These are phyloP conservation scores for Endotrypanum monterogeii DNA, from an alignment of 208 protist genomes.

Conservation along the genomic window DNA sequence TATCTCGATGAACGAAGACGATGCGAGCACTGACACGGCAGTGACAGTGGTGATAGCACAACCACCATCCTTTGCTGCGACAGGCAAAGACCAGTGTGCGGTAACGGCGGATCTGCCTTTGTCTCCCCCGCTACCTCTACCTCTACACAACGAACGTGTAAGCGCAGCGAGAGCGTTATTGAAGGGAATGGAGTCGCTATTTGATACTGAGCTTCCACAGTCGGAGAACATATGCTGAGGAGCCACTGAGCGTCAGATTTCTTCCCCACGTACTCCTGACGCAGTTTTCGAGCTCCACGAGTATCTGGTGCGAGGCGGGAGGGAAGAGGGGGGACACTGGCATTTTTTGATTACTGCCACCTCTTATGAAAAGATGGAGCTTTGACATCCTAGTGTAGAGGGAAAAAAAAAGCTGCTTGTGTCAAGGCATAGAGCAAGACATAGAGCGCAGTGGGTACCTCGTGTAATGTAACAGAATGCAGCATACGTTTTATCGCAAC, in stretches of 20 bases:
- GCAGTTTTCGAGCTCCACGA: background rate
- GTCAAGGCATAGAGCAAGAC: background rate
- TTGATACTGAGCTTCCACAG: background rate
- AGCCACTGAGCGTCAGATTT: background rate
- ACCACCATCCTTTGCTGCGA: background rate
- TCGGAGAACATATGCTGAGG: background rate
- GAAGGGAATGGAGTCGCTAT: conserved; percentile 27
- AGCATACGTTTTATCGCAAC: too few relatives aligned
- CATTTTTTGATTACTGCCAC: background rate
- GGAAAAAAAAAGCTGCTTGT: background rate
- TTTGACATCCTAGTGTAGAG: background rate
- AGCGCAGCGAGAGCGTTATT: conserved; percentile 21
- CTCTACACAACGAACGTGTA: conserved; percentile 19
- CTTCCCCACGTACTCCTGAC: background rate
- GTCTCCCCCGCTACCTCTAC: background rate
- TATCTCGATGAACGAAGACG: background rate
- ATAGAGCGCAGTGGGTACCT: background rate
- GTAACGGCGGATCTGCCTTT: background rate
- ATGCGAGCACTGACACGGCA: background rate
- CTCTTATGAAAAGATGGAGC: background rate
- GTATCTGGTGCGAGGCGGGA: too few relatives aligned
- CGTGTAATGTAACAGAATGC: too few relatives aligned
- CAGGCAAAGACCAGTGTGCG: background rate
- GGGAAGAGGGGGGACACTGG: background rate
- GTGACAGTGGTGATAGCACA: conserved; percentile 1